Evolutionary conservation across 306 rosid genomes (phyloP).

Genomic region (Oemleria cerasiformis): DNA sequence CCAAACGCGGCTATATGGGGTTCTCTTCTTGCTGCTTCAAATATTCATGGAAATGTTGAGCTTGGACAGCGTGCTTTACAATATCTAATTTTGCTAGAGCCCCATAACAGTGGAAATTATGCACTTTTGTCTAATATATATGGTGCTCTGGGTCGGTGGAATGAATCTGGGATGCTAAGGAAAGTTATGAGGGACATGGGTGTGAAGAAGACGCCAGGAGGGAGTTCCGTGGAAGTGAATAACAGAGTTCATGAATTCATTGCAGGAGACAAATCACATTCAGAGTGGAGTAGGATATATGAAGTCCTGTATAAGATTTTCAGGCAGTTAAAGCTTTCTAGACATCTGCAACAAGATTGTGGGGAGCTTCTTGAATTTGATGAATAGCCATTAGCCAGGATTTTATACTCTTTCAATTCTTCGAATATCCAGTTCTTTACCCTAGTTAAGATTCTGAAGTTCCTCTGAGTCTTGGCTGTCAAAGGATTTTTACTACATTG

Average conservation of each 20-base stretch:
- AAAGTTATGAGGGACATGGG: slow-evolving; percentile 53
- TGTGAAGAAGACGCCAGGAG: slow-evolving; percentile 52
- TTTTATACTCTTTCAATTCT: neutral
- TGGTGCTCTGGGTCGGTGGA: slow-evolving; percentile 59
- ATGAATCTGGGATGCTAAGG: slow-evolving; percentile 56
- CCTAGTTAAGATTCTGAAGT: slow-evolving; percentile 9
- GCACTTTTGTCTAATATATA: slow-evolving; percentile 57
- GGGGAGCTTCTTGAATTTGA: slow-evolving; percentile 25
- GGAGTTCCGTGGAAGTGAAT: slow-evolving; percentile 60
- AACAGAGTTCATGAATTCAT: slow-evolving; percentile 57
- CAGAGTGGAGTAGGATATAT: slow-evolving; percentile 33
- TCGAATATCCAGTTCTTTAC: neutral
- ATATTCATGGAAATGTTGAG: slow-evolving; percentile 41
- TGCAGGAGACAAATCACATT: slow-evolving; percentile 54
- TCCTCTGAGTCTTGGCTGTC: neutral
- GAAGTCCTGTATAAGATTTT: slow-evolving; percentile 40
- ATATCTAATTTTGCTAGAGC: slow-evolving; percentile 51
- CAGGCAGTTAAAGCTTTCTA: slow-evolving; percentile 33
- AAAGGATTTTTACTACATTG: neutral
- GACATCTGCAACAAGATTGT: slow-evolving; percentile 23
- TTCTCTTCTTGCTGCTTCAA: slow-evolving; percentile 64
- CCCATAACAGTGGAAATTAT: slow-evolving; percentile 51
- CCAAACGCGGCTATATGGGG: slow-evolving; percentile 74
- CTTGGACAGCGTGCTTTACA: slow-evolving; percentile 52
- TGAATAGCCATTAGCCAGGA: slow-evolving; percentile 20